Percentiles rank a stretch among this genome's conserved stretches.
Evolutionary conservation across 164 flowering plant genomes (phyloP).

Genomic region (Euptelea pleiosperma): DNA sequence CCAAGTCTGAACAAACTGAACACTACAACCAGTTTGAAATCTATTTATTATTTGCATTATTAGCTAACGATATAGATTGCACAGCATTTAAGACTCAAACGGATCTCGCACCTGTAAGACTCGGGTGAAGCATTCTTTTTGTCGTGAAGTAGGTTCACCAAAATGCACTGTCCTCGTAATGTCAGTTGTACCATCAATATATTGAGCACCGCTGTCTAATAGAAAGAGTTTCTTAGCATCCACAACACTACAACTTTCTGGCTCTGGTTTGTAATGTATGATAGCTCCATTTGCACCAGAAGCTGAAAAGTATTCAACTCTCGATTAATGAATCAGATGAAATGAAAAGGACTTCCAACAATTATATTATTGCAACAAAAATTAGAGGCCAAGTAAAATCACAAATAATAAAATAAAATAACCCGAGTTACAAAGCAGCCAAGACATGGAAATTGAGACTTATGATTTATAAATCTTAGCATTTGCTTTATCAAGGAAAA

Average conservation of each 20-base stretch:
- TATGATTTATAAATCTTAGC: background rate
- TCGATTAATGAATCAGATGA: background rate
- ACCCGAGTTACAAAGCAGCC: too few species aligned
- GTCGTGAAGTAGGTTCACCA: slow-evolving; percentile 73
- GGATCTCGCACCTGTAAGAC: slow-evolving; percentile 65
- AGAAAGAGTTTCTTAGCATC: slow-evolving; percentile 68
- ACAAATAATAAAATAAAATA: too few species aligned
- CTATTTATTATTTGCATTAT: too few species aligned
- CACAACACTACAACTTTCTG: slow-evolving; percentile 66
- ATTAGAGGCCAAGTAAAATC: too few species aligned
- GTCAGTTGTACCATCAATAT: slow-evolving; percentile 96
- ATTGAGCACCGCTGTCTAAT: slow-evolving; percentile 94
- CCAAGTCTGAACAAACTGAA: background rate
- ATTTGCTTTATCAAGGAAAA: background rate
- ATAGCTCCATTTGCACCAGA: slow-evolving; percentile 98
- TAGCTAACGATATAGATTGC: background rate
- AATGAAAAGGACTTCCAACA: background rate
- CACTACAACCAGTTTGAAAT: background rate
- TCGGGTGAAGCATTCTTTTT: slow-evolving; percentile 92
- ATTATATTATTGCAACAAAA: too few species aligned
- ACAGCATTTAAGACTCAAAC: background rate
- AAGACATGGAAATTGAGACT: background rate
- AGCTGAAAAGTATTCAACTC: slow-evolving; percentile 36
- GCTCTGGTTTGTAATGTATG: slow-evolving; percentile 91
- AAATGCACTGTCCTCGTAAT: slow-evolving; percentile 94